Evolutionary conservation across 495 filamentous ascomycete genomes (phyloP).

Genomic region (Penicillium malachiteum): DNA sequence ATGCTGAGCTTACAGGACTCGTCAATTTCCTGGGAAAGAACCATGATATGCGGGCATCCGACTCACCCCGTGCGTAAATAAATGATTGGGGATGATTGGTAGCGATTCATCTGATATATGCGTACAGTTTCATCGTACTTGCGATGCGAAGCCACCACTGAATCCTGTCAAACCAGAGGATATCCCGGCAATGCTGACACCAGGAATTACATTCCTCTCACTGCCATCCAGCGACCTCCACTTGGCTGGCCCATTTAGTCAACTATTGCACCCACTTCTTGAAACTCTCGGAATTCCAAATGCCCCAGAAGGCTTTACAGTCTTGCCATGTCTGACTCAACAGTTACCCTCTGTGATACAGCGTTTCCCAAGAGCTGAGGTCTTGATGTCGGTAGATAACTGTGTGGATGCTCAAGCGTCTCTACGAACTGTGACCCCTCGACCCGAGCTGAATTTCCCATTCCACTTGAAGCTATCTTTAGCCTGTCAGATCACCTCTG

Average conservation of each 20-base stretch:
- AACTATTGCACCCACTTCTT: conserved; percentile 9
- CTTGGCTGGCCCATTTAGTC: conserved; percentile 6
- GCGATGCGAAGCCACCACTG: conserved; percentile 16
- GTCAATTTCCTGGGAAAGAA: conserved; percentile 15
- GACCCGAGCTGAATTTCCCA: conserved; percentile 16
- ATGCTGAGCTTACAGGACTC: background rate
- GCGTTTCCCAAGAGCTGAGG: conserved; percentile 12
- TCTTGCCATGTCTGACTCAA: conserved; percentile 20
- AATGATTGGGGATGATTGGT: background rate
- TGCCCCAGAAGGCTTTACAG: background rate
- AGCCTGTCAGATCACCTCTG: conserved; percentile 23
- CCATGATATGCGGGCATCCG: conserved; percentile 24
- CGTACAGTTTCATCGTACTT: conserved; percentile 16
- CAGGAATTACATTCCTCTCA: conserved; percentile 15
- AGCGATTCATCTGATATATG: background rate
- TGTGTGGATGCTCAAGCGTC: conserved; percentile 22
- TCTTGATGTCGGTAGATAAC: conserved; percentile 11
- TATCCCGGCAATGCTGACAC: conserved; percentile 13
- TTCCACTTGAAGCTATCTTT: conserved; percentile 24
- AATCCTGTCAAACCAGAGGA: conserved; percentile 6
- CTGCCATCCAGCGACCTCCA: conserved; percentile 9
- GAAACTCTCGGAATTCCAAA: conserved; percentile 9
- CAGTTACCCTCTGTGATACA: conserved; percentile 14
- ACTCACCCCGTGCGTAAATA: conserved; percentile 18
- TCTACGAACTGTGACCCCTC: conserved; percentile 17